phyloP scores from a whole-genome alignment of 352 stramenopile species.

The Globisporangium echinulatum region DNA sequence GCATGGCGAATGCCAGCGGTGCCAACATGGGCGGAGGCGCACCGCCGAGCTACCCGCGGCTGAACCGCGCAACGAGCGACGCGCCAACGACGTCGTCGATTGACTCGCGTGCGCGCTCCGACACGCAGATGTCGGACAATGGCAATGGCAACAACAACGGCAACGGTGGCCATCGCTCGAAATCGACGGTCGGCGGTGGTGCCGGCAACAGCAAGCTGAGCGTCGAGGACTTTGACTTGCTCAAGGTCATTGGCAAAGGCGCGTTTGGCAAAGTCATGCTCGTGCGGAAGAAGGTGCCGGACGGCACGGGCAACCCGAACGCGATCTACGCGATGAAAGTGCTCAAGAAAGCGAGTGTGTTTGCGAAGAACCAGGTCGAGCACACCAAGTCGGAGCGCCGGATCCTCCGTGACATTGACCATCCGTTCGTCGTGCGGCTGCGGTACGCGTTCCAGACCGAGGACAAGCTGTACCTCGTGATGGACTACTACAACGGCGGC shows the following conservation, averaged over 20 bases:
- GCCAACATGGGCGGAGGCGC: constrained; percentile 10
- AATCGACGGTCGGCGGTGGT: constrained; percentile 29
- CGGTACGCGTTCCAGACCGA: constrained; percentile 93
- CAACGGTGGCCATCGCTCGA: constrained; percentile 27
- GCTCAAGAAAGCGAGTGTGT: constrained; percentile 88
- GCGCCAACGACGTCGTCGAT: constrained; percentile 23
- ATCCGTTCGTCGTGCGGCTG: constrained; percentile 91
- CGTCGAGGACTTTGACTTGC: constrained; percentile 92
- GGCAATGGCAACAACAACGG: neutral
- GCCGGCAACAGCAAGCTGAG: constrained; percentile 58
- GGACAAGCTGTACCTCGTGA: constrained; percentile 90
- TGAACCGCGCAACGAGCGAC: constrained; percentile 58
- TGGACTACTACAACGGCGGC: constrained; percentile 91
- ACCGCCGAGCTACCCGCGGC: constrained; percentile 28
- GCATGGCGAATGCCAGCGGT: constrained; percentile 6
- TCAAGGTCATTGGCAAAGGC: constrained; percentile 95
- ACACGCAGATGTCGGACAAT: constrained; percentile 73
- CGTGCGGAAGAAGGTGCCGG: constrained; percentile 88
- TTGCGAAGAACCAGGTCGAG: constrained; percentile 91
- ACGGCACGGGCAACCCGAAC: constrained; percentile 52
- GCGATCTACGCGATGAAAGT: constrained; percentile 93
- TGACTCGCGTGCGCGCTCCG: constrained; percentile 48
- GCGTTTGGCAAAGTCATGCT: constrained; percentile 96
- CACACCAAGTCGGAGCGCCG: constrained; percentile 90
- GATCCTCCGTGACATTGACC: constrained; percentile 87